Evolutionary conservation across 2,329 filamentous ascomycete species (phyloP).

Genomic region (Lasiodiplodia hormozganensis): DNA sequence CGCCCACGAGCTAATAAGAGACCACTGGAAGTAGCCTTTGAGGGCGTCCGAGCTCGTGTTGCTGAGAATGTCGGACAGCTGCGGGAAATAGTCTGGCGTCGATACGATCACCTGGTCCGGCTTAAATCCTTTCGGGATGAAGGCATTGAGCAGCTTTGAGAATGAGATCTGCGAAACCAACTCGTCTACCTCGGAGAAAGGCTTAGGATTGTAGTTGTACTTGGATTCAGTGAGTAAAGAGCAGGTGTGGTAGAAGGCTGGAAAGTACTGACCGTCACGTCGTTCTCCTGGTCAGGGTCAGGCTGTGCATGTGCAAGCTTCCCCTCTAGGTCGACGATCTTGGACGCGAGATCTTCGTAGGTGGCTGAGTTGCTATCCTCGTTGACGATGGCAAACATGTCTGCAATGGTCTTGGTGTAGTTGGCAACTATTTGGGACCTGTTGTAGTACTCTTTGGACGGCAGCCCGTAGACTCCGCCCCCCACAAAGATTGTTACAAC

Average conservation of each 20-base stretch:
- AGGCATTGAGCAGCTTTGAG: conserved; percentile 58
- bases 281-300: conserved; percentile 51
- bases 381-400: not conserved
- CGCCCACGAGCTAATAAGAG: conserved; percentile 62
- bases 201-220: conserved; percentile 71
- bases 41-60: conserved; percentile 62
- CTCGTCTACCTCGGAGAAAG: conserved; percentile 61
- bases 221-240: not conserved
- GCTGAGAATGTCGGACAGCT: conserved; percentile 62
- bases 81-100: conserved; percentile 66
- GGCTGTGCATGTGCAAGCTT: conserved; percentile 67
- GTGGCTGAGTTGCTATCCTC: conserved; percentile 25
- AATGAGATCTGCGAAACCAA: conserved; percentile 65
- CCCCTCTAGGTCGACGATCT: conserved; percentile 59
- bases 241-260: not conserved
- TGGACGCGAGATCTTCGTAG: conserved; percentile 19
- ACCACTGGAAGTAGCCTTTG: conserved; percentile 69
- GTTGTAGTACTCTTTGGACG: conserved; percentile 46
- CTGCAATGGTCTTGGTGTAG: conserved; percentile 25
- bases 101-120: conserved; percentile 63
- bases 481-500: conserved; percentile 39
- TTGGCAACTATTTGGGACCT: conserved; percentile 42
- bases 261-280: conserved; percentile 33
- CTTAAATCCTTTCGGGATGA: conserved; percentile 60
- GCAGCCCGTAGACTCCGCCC: conserved; percentile 56